phyloP scores from a whole-genome alignment of 352 stramenopile species.

The Thraustochytrium sp. region DNA sequence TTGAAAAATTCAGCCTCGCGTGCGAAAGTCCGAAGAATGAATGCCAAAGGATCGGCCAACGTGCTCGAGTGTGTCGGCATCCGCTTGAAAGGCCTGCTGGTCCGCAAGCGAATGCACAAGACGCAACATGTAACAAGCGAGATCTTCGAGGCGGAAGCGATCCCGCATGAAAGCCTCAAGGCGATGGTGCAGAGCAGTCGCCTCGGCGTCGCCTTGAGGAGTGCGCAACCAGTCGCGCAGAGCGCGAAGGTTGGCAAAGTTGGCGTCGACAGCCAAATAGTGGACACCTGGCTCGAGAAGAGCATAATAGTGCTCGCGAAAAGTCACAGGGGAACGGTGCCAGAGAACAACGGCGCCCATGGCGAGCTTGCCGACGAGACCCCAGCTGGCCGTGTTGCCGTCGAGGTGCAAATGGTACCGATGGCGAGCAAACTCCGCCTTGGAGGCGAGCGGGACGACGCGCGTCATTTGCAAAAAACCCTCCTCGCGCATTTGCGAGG shows the following conservation, averaged over 20 bases:
- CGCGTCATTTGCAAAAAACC: neutral
- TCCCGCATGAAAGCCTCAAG: neutral
- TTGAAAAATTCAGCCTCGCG: too few relatives aligned
- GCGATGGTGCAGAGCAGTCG: neutral
- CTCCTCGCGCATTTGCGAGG: neutral
- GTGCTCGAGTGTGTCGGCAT: neutral
- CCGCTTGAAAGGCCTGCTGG: neutral
- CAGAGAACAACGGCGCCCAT: slow-evolving; percentile 21
- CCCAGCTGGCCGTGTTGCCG: slow-evolving; percentile 41
- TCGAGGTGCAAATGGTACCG: slow-evolving; percentile 34
- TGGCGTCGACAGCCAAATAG: neutral
- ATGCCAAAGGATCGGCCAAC: too few relatives aligned
- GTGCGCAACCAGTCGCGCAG: neutral
- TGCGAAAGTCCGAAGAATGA: too few relatives aligned
- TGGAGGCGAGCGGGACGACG: neutral
- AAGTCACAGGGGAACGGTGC: slow-evolving; percentile 35
- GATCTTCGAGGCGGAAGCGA: neutral
- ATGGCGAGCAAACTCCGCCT: neutral
- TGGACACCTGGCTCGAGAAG: slow-evolving; percentile 29
- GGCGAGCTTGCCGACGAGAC: neutral
- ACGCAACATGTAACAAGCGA: neutral
- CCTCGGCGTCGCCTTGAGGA: neutral
- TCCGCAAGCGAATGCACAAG: neutral
- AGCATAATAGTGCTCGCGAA: slow-evolving; percentile 37
- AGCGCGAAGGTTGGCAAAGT: neutral